These are phyloP conservation scores for Starmerella cellae DNA, from an alignment of 805 yeast genomes.

Conservation along the genomic window DNA sequence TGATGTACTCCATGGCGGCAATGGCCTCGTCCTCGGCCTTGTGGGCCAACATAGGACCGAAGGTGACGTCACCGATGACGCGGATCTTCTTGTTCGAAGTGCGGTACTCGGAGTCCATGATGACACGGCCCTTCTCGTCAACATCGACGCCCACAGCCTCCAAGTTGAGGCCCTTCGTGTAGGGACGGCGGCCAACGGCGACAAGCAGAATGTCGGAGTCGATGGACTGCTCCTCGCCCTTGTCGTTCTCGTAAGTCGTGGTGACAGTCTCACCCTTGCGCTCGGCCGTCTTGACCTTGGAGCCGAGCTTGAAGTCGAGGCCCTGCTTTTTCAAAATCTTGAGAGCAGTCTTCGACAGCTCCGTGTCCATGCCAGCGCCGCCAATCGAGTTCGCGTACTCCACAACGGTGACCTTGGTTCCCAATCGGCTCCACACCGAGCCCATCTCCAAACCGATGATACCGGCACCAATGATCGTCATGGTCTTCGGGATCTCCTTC, in stretches of 20 bases:
- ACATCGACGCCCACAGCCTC: slow-evolving; percentile 81
- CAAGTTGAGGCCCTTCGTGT: slow-evolving; percentile 74
- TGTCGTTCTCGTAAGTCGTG: slow-evolving; percentile 78
- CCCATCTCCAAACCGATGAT: slow-evolving; percentile 99
- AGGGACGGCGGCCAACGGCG: slow-evolving; percentile 98
- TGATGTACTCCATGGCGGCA: slow-evolving; percentile 92
- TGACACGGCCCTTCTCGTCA: slow-evolving; percentile 85
- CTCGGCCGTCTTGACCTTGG: slow-evolving; percentile 78
- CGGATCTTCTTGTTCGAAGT: slow-evolving; percentile 87
- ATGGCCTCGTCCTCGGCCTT: slow-evolving; percentile 99
- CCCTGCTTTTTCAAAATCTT: slow-evolving; percentile 92
- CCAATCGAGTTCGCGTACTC: slow-evolving; percentile 88
- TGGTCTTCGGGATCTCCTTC: slow-evolving; percentile 79
- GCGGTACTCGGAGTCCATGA: slow-evolving; percentile 85
- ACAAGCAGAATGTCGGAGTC: slow-evolving; percentile 91
- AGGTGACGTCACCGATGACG: slow-evolving; percentile 96
- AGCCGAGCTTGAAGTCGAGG: slow-evolving; percentile 76
- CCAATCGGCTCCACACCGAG: slow-evolving; percentile 90
- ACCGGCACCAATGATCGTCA: slow-evolving; percentile 97
- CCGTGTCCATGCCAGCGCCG: slow-evolving; percentile 98
- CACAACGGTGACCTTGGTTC: slow-evolving; percentile 85
- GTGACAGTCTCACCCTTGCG: slow-evolving; percentile 81
- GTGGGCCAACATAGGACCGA: slow-evolving; percentile 99
- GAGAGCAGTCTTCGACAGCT: slow-evolving; percentile 81
- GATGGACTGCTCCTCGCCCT: slow-evolving; percentile 68